Base-by-base conservation (phyloP, 805 yeast genomes). In the Hanseniaspora lindneri region DNA sequence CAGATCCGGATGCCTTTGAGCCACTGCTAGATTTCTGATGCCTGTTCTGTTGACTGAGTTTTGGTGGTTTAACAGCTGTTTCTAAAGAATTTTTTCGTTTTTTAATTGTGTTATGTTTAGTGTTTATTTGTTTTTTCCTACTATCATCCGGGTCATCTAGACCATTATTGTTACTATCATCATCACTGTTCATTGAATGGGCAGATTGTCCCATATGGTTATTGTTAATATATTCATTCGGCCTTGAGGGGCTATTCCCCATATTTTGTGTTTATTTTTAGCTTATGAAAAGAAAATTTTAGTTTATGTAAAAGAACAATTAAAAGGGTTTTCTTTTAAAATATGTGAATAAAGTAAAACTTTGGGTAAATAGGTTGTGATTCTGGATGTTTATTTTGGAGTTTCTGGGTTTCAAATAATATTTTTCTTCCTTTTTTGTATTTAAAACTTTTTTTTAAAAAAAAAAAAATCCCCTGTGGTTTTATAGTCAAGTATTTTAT, bases 191-290 rank as follows among this genome's bases (percentile, higher is more conserved):
- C 52, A 53, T 55, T 49, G 59, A 51, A 47, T 58, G 61, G 61
- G 67, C 57, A 46, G 49, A 46, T 39, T 46, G 49, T 46, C 49
- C 49, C 49, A 46, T 21, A 46, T 46, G 16, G 49, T 37, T 46
- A 61, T 59, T 62, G 56, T 63, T 61, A 57, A 63, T 65, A 58
- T 60, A 59, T 52, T 59, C 60, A 50, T 50, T 55, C 46, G 59
- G 62, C 54, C 63, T 65, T 36, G 80, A 75, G 70, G 80, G 80
- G 79, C 75, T 75, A 67, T 75, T 76, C 66, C 82, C 80, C 80
- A 76, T 76, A 59, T 53, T 54, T 34, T 39, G 21, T 50, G 49
- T n/a, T 17, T 34, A 32, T 36, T 17, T 34, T 29, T 27, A 39
- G 9, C 14, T n/a, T n/a, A n/a, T n/a, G n/a, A n/a, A n/a, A n/a